A percentile compares a stretch with the other conserved stretches of the same genome.
phyloP scores from a whole-genome alignment of 2,329 filamentous ascomycete species.

The Fusarium denticulatum region DNA sequence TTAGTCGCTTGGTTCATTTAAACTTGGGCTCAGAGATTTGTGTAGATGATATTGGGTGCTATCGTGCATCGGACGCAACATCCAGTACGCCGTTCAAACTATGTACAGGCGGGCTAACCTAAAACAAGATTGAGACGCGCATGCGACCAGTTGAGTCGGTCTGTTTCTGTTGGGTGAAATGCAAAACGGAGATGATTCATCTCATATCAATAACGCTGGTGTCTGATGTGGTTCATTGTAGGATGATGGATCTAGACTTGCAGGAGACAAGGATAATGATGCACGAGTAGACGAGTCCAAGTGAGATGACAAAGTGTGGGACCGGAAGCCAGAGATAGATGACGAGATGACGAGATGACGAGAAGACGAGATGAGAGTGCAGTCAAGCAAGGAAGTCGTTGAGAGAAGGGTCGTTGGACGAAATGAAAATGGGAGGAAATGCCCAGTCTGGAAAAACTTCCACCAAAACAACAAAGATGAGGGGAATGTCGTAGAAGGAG shows the following conservation, averaged over 20 bases:
- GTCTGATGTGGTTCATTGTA: conserved; percentile 11
- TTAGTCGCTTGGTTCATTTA: conserved; percentile 28
- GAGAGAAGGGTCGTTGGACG: not conserved
- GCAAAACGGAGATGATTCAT: not conserved
- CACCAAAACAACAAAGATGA: conserved; percentile 15
- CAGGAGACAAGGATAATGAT: conserved; percentile 5
- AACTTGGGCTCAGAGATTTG: conserved; percentile 1
- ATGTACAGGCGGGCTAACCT: conserved; percentile 2
- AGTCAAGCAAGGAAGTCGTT: not conserved
- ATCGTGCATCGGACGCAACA: conserved; percentile 2
- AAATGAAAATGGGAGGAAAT: conserved; percentile 17
- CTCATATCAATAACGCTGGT: conserved; percentile 6
- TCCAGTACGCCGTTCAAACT: conserved; percentile 13
- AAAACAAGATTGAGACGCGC: conserved; percentile 1
- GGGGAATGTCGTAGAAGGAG: conserved; percentile 15
- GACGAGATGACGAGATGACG: not conserved
- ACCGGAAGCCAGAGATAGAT: not conserved
- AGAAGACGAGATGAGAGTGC: not conserved
- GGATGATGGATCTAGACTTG: not conserved
- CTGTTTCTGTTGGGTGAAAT: not conserved
- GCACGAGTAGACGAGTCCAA: not conserved
- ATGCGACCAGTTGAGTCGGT: not conserved
- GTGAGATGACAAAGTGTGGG: conserved; percentile 18
- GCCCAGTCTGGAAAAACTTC: conserved; percentile 12
- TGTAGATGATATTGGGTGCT: not conserved